These are phyloP conservation scores for Tricholoma matsutake DNA, from an alignment of 768 basidiomycete species.

Conservation along the genomic window DNA sequence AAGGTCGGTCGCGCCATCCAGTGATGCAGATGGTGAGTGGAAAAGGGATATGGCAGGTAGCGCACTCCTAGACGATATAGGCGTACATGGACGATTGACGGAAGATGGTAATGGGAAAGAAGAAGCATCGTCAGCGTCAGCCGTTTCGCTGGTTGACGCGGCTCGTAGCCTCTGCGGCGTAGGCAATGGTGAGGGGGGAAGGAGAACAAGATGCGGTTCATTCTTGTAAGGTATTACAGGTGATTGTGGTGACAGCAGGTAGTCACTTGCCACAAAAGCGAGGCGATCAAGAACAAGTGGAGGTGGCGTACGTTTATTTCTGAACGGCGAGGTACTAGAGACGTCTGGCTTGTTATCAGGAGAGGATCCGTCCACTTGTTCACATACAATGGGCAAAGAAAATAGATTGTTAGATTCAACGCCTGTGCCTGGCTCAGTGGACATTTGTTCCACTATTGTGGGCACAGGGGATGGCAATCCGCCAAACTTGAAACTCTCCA, in stretches of 20 bases:
- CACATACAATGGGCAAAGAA: constrained; percentile 3
- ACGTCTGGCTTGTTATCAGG: not conserved
- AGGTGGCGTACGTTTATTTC: not conserved
- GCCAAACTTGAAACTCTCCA: constrained; percentile 36
- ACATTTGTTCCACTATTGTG: not conserved
- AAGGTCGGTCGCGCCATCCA: not conserved
- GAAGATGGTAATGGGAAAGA: constrained; percentile 17
- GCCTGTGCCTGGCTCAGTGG: constrained; percentile 1
- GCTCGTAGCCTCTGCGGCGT: not conserved
- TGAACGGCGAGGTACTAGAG: not conserved
- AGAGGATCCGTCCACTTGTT: not conserved
- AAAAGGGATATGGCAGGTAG: constrained; percentile 10
- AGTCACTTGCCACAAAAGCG: not conserved
- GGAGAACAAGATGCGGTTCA: constrained; percentile 14
- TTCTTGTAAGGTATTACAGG: constrained; percentile 5
- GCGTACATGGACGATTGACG: constrained; percentile 4
- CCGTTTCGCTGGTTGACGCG: not conserved
- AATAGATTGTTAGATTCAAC: constrained; percentile 12
- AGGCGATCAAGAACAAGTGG: not conserved
- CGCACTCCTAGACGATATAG: not conserved
- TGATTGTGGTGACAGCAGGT: constrained; percentile 2
- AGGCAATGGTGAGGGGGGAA: constrained; percentile 13
- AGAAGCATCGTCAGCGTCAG: not conserved
- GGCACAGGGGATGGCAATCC: constrained; percentile 13
- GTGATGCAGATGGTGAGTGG: constrained; percentile 1